These are phyloP conservation scores for Nakazawaea populi DNA, from an alignment of 805 yeast genomes.

Conservation along the genomic window DNA sequence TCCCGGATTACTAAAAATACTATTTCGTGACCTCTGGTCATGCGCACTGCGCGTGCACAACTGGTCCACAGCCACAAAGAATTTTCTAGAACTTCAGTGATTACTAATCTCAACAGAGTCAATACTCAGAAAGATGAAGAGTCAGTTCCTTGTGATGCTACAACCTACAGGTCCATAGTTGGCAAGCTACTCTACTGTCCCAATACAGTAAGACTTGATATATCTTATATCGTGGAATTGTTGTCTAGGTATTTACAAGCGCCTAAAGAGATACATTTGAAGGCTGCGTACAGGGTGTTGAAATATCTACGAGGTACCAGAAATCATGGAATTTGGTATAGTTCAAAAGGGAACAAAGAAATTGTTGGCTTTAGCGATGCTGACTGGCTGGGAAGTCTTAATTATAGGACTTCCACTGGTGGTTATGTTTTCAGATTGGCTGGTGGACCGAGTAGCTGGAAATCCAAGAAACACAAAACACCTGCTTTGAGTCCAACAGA, in stretches of 20 bases:
- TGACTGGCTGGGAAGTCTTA: conserved; percentile 7
- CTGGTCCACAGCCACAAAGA: background rate
- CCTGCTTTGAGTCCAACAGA: conserved; percentile 14
- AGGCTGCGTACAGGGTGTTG: conserved; percentile 10
- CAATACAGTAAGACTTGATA: background rate
- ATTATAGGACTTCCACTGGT: conserved; percentile 12
- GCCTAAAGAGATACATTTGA: conserved; percentile 5
- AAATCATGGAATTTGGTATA: conserved; percentile 1
- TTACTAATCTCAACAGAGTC: background rate
- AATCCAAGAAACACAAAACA: conserved; percentile 13
- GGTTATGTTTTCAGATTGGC: conserved; percentile 1
- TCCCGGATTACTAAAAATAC: too few relatives aligned
- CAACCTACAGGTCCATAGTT: background rate
- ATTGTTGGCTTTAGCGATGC: conserved; percentile 14
- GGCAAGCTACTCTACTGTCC: background rate
- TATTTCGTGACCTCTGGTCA: too few relatives aligned
- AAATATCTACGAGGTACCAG: conserved; percentile 14
- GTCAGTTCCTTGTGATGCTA: background rate
- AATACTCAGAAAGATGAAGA: background rate
- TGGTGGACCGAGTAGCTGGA: conserved; percentile 14
- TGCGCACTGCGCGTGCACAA: too few relatives aligned
- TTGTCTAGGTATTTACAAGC: conserved; percentile 11
- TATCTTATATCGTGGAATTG: background rate
- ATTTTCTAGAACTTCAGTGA: background rate
- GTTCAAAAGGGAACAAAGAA: background rate